Base-by-base conservation (phyloP, 177 flowering plant genomes). In the Vitis hybrid region DNA sequence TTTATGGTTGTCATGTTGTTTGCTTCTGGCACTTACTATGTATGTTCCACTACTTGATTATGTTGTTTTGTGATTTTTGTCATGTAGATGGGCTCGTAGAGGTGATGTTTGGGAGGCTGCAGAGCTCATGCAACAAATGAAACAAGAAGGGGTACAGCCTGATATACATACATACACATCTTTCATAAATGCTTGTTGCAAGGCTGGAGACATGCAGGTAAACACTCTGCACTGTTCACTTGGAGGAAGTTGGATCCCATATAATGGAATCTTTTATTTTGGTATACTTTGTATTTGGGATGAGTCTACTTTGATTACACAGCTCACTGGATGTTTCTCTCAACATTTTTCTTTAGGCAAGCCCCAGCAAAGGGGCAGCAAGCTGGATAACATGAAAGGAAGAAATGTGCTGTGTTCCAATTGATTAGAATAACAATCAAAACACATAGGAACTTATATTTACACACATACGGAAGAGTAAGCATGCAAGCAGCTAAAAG, bases 101-200 rank as follows among this genome's bases (percentile, higher is more conserved):
- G 99, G 99, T 74, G 99, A 96, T 82, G 92, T 96, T 45, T 96
- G 99, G 98, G 99, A 96, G 74, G 99, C 99, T 71, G 90, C 97
- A 72, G 97, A 92, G 71, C 73, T 96, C 75, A 88, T 93, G 89
- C 97, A 91, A 74, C 97, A 90, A 72, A 96, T 96, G 99, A 92
- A 87, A 74, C 79, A 79, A 74, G 97, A 90, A 67, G 90, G 91
- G 11, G 93, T 96, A 74, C 84, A 76, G 71, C 97, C 97, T 58
- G 97, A 92, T 59, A 88, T 96, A 71, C 98, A 83, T 79, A 93
- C 99, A 3, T 96, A 87, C 77, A 96, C 98, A 33, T 91, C 98
- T 60, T 91, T 96, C 75, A 78, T 96, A 70, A 92, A 87, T 82
- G 98, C 99, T 56, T 96, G 99, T 75, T 88, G 94, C 85, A 93